Percentiles rank a stretch among this genome's conserved stretches.
Conservation (phyloP, 2,329 filamentous ascomycete genomes). For the Coniochaeta sp. region DNA sequence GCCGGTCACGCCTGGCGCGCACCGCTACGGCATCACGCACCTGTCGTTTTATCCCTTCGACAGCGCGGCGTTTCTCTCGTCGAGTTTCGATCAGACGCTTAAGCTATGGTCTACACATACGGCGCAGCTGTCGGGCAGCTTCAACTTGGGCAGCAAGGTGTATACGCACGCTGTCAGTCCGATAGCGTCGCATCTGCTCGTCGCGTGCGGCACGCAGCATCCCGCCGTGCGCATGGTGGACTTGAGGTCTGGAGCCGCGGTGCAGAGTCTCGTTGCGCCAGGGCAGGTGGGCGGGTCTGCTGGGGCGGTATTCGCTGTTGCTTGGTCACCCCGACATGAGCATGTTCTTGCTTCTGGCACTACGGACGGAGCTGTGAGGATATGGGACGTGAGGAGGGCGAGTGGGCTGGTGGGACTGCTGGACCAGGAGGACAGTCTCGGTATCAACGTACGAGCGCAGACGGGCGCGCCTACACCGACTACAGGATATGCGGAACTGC, state of each 20-base stretch:
- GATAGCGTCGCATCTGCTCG: constrained; percentile 65
- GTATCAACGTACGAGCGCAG: constrained; percentile 35
- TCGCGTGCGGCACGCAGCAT: constrained; percentile 84
- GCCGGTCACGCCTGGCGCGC: constrained; percentile 11
- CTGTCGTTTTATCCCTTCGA: constrained; percentile 76
- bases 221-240: constrained; percentile 81
- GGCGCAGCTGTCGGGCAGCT: constrained; percentile 55
- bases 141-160: constrained; percentile 60
- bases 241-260: constrained; percentile 70
- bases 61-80: constrained; percentile 65
- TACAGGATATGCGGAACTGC: constrained; percentile 23
- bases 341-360: constrained; percentile 78
- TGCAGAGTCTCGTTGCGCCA: constrained; percentile 65
- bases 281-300: constrained; percentile 29
- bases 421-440: constrained; percentile 77
- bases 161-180: constrained; percentile 75
- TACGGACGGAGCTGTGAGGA: constrained; percentile 72
- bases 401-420: constrained; percentile 69
- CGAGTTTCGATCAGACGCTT: constrained; percentile 70
- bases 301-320: constrained; percentile 59
- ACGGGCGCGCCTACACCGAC: constrained; percentile 22
- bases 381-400: constrained; percentile 83
- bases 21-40: constrained; percentile 69
- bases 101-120: constrained; percentile 67
- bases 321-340: constrained; percentile 77